Conservation (phyloP, 495 filamentous ascomycete species). For the Penicillium antarcticum region DNA sequence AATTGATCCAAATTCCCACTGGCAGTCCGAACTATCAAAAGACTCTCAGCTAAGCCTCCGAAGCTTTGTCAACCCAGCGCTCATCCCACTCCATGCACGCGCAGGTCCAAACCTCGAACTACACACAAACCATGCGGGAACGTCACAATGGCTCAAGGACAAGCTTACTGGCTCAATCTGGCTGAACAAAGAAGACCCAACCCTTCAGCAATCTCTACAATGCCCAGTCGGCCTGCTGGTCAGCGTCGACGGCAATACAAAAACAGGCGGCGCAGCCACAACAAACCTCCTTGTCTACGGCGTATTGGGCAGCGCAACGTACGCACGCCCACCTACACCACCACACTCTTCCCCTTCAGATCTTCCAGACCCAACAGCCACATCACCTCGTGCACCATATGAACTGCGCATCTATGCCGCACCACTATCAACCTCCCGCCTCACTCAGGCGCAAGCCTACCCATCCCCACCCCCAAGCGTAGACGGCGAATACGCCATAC, state of each 20-base stretch:
- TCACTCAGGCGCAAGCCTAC: conserved; percentile 33
- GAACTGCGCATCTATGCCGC: conserved; percentile 42
- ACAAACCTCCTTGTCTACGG: conserved; percentile 59
- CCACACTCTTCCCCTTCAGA: conserved; percentile 42
- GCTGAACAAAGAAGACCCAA: conserved; percentile 33
- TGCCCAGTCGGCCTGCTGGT: conserved; percentile 43
- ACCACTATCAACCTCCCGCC: conserved; percentile 31
- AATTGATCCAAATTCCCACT: conserved; percentile 33
- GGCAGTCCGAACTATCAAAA: conserved; percentile 38
- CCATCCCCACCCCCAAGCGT: conserved; percentile 30
- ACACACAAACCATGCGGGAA: conserved; percentile 32
- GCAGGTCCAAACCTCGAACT: conserved; percentile 50
- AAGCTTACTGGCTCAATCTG: conserved; percentile 31
- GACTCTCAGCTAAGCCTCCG: conserved; percentile 35
- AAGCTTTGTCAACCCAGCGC: conserved; percentile 44
- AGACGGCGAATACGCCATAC: conserved; percentile 9
- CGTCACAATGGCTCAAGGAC: conserved; percentile 42
- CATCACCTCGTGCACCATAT: conserved; percentile 13
- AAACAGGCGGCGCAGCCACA: conserved; percentile 21
- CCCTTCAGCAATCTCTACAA: conserved; percentile 32
- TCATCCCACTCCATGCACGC: conserved; percentile 48
- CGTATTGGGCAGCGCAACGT: conserved; percentile 30
- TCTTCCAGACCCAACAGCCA: conserved; percentile 8
- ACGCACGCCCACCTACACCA: conserved; percentile 43
- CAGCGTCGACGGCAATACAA: conserved; percentile 23